A percentile compares a stretch with the other conserved stretches of the same genome.
Conservation (phyloP, 306 rosid genomes). For the Cajanus cajan region DNA sequence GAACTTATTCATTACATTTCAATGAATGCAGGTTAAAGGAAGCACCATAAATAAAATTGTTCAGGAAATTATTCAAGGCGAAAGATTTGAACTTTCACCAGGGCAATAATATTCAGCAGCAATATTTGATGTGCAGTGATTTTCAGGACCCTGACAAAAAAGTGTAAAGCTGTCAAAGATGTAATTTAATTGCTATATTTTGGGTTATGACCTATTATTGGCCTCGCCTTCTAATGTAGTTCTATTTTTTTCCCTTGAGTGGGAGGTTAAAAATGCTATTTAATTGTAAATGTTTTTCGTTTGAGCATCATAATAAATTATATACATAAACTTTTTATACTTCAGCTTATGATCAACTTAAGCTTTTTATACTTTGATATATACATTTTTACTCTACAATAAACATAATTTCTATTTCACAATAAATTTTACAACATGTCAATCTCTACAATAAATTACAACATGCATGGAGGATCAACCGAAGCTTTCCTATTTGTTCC, state of each 20-base stretch:
- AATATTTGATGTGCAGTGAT: background rate
- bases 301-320: background rate
- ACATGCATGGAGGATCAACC: background rate
- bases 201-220: background rate
- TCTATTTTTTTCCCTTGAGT: background rate
- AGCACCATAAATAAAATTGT: constrained; percentile 49
- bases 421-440: background rate
- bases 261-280: background rate
- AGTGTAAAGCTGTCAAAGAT: background rate
- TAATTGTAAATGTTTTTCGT: background rate
- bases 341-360: too few relatives aligned
- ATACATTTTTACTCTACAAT: too few relatives aligned
- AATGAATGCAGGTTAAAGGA: constrained; percentile 51
- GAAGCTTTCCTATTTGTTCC: background rate
- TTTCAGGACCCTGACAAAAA: background rate
- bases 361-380: too few relatives aligned
- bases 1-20: background rate
- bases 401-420: background rate
- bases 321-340: too few relatives aligned
- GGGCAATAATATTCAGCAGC: background rate
- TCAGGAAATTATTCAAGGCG: constrained; percentile 39
- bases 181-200: background rate
- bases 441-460: background rate
- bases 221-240: background rate
- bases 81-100: background rate